Conservation (phyloP, 2,329 filamentous ascomycete species). For the Diplodia intermedia region DNA sequence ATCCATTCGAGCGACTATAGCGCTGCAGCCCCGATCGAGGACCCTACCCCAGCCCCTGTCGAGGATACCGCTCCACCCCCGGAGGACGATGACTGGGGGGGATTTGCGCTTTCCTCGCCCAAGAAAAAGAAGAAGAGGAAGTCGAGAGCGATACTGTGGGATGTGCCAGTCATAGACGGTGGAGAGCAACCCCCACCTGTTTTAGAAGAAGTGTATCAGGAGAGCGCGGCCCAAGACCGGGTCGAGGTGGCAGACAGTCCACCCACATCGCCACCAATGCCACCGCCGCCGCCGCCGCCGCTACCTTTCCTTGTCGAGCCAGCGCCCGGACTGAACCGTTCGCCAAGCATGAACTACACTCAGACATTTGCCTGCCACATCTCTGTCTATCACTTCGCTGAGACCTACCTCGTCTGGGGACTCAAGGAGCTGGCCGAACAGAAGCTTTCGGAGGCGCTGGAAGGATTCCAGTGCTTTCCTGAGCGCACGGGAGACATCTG, state of each 20-base stretch:
- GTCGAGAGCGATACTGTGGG: not conserved
- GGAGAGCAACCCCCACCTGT: too few species aligned
- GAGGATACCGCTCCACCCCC: not conserved
- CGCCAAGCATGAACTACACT: not conserved
- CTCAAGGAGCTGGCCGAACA: not conserved
- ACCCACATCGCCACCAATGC: not conserved
- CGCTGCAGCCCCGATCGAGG: not conserved
- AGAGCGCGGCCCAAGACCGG: too few species aligned
- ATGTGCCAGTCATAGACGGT: too few species aligned
- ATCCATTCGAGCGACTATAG: slow-evolving; percentile 14
- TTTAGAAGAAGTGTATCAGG: too few species aligned
- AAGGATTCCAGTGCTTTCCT: not conserved
- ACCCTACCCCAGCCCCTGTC: too few species aligned
- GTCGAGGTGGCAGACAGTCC: too few species aligned
- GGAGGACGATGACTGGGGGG: too few species aligned
- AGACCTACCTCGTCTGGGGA: not conserved
- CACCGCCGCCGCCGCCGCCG: not conserved
- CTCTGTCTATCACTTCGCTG: not conserved
- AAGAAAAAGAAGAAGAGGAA: not conserved
- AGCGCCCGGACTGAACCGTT: not conserved
- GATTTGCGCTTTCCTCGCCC: too few species aligned
- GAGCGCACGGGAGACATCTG: not conserved
- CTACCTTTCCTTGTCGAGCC: not conserved
- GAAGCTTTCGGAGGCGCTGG: not conserved
- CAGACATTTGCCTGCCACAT: not conserved